phyloP scores from a whole-genome alignment of 768 basidiomycete genomes.

The Termitomyces sp. region DNA sequence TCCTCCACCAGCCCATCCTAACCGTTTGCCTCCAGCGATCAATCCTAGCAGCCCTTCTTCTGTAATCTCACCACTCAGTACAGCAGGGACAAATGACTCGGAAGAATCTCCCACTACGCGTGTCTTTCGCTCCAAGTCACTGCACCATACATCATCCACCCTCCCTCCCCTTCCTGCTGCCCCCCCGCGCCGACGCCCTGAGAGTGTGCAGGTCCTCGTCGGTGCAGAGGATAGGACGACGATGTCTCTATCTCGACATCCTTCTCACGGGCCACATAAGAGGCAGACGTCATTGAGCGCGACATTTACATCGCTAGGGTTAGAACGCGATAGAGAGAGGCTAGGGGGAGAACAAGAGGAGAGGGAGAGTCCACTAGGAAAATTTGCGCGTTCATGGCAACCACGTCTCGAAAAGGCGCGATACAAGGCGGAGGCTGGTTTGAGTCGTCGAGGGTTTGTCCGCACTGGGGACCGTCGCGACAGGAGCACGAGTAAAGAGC shows the following conservation, averaged over 20 bases:
- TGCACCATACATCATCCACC: conserved; percentile 38
- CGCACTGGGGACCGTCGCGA: conserved; percentile 15
- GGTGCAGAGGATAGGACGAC: not conserved
- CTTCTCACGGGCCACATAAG: not conserved
- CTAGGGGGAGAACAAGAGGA: conserved; percentile 9
- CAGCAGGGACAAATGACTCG: conserved; percentile 4
- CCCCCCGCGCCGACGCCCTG: conserved; percentile 49
- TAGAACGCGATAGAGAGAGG: conserved; percentile 4
- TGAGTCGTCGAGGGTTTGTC: conserved; percentile 56
- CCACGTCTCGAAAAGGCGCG: conserved; percentile 57
- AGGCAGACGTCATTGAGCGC: conserved; percentile 5
- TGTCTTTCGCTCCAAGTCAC: conserved; percentile 47
- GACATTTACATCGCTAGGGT: conserved; percentile 1
- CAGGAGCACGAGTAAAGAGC: conserved; percentile 14
- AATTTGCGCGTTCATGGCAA: conserved; percentile 28
- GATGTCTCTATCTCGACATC: not conserved
- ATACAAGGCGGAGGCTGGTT: conserved; percentile 68
- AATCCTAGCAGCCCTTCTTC: conserved; percentile 8
- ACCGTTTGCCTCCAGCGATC: not conserved
- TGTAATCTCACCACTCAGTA: conserved; percentile 7
- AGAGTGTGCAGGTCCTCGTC: conserved; percentile 50
- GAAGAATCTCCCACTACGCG: conserved; percentile 27
- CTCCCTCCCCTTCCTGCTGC: conserved; percentile 28
- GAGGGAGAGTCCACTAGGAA: conserved; percentile 5
- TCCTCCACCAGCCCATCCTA: conserved; percentile 15